phyloP scores from a whole-genome alignment of 2,329 filamentous ascomycete genomes.

The Uncinocarpus reesii region DNA sequence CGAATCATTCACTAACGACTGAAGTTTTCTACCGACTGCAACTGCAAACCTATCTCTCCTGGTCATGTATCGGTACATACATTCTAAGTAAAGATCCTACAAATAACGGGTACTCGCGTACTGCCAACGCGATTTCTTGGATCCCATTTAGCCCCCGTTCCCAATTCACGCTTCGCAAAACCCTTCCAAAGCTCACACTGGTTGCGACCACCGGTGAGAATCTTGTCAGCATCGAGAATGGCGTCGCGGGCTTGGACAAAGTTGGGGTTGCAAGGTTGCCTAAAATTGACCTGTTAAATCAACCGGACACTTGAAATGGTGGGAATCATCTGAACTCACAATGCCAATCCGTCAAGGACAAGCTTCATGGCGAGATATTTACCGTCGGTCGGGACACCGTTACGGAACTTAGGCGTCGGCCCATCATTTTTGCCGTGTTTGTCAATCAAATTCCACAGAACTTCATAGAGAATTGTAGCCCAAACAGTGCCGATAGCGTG shows the following conservation, averaged over 20 bases:
- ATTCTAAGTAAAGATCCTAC: too few species aligned
- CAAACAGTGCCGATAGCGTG: constrained; percentile 15
- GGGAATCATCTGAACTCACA: constrained; percentile 9
- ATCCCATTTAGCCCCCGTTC: constrained; percentile 5
- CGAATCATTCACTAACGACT: too few species aligned
- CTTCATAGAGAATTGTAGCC: constrained; percentile 16
- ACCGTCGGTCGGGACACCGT: constrained; percentile 14
- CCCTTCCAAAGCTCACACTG: constrained; percentile 15
- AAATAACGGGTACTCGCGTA: constrained; percentile 3
- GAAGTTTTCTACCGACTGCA: too few species aligned
- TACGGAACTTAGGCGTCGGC: constrained; percentile 7
- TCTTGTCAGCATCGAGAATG: constrained; percentile 15
- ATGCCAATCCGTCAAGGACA: constrained; percentile 15
- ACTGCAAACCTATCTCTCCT: too few species aligned
- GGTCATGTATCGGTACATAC: too few species aligned
- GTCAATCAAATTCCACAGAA: constrained; percentile 17
- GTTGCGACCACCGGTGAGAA: constrained; percentile 12
- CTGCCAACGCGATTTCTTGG: constrained; percentile 8
- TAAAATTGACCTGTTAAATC: not conserved
- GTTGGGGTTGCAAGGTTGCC: constrained; percentile 16
- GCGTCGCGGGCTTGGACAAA: constrained; percentile 15
- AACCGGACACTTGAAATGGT: not conserved
- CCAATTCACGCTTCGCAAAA: constrained; percentile 16
- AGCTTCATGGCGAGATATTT: constrained; percentile 15
- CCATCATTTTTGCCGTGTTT: constrained; percentile 14